Conservation (phyloP, 2,329 filamentous ascomycete genomes). For the Diaporthe sp. region DNA sequence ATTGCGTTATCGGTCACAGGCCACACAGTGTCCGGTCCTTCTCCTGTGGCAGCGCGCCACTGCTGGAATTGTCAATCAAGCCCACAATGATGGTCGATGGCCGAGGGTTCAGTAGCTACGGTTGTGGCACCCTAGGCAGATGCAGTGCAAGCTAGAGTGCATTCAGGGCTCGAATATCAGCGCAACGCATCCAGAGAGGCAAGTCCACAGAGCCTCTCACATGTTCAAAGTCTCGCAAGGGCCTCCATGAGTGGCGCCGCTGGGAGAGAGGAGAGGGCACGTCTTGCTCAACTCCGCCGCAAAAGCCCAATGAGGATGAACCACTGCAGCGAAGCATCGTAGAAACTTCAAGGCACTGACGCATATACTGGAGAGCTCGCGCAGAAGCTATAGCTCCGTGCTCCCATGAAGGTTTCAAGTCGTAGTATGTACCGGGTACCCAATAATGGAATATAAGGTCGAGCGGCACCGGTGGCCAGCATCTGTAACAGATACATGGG, state of each 20-base stretch:
- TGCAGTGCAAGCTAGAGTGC: background rate
- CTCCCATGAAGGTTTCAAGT: slow-evolving; percentile 14
- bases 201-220: background rate
- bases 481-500: slow-evolving; percentile 21
- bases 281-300: background rate
- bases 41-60: background rate
- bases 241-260: background rate
- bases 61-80: background rate
- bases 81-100: slow-evolving; percentile 14
- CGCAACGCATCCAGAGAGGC: slow-evolving; percentile 2
- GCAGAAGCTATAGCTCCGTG: slow-evolving; percentile 19
- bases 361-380: slow-evolving; percentile 8
- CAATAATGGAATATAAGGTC: background rate
- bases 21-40: slow-evolving; percentile 21
- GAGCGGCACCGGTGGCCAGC: background rate
- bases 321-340: slow-evolving; percentile 1
- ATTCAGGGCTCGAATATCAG: slow-evolving; percentile 11
- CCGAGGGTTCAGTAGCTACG: background rate
- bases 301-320: slow-evolving; percentile 8
- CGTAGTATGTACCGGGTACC: background rate
- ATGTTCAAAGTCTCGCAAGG: slow-evolving; percentile 3
- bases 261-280: background rate
- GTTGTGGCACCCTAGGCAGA: background rate
- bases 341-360: slow-evolving; percentile 13
- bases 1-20: slow-evolving; percentile 30